Conservation (phyloP, 2,329 filamentous ascomycete species). For the Bertia moriformis region DNA sequence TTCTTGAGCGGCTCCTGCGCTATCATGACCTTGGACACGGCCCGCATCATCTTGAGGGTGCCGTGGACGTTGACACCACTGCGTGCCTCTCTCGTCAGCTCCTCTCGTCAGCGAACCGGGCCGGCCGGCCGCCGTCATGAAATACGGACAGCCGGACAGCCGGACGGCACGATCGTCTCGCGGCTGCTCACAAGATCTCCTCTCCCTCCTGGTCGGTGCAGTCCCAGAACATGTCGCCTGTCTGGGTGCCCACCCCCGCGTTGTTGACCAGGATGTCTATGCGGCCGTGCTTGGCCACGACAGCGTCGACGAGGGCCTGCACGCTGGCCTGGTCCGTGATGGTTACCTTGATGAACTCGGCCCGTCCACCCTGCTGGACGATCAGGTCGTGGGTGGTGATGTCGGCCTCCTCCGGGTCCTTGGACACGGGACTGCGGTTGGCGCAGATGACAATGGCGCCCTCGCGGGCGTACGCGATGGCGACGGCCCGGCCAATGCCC, state of each 20-base stretch:
- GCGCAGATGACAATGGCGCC: background rate
- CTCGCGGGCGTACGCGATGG: background rate
- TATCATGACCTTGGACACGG: background rate
- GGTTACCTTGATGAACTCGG: background rate
- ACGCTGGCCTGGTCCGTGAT: background rate
- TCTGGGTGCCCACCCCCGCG: no score
- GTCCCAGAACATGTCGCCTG: no score
- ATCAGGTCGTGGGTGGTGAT: background rate
- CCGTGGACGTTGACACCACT: background rate
- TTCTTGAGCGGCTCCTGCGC: background rate
- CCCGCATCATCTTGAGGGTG: background rate
- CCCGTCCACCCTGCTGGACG: background rate
- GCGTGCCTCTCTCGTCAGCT: background rate
- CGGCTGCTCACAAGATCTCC: no score
- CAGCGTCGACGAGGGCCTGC: background rate
- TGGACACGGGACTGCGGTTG: background rate
- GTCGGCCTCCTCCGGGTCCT: background rate
- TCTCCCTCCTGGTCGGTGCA: no score
- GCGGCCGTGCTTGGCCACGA: background rate
- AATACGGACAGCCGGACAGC: no score
- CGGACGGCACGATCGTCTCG: no score
- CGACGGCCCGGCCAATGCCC: background rate
- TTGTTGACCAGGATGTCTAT: background rate
- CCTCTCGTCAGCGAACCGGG: no score
- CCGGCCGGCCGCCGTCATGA: no score